Evolutionary conservation across 306 rosid genomes (phyloP), one percentile per base, ranked within the genome.

Genomic region (Dalbergia cochinchinensis): DNA sequence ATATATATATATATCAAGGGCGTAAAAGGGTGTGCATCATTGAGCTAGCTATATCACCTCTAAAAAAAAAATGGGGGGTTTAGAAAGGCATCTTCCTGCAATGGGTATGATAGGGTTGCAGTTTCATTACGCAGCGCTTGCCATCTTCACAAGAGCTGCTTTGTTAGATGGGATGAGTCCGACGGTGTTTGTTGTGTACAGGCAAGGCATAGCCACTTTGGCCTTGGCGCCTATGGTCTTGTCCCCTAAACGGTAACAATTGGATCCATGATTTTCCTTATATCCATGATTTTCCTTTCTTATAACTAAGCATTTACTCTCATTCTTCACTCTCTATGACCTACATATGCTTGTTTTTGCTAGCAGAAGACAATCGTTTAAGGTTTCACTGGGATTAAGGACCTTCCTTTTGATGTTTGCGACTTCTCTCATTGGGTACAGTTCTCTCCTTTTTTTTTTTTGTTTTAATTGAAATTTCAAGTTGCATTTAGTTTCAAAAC

Each of bases 171-270:
- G 97, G 33, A 84, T 84, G 94, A 91, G 88, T 76, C 83, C 96
- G 1, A 87, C 90, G 0, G 89, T 87, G 4, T 88, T 88, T 51
- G 91, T 91, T 22, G 88, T 73, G 4, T 91, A 93, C 57, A 84
- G 97, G 37, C 94, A 93, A 76, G 91, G 80, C 74, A 65, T 89
- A 78, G 94, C 92, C 77, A 88, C 96, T 65, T 79, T 91, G 66
- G 55, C 88, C 33, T 39, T 91, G 82, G 79, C 86, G 8, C 89
- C 96, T 35, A 64, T 91, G 5, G 83, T 80, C 16, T 83, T 84
- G 8, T 85, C 83, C 47, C 13, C 90, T 4, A 81, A 74, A 61
- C 64, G 80, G 90, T 83, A 44, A 77, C 63, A 19, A 35, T 11
- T 39, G 6, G 0, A 37, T 54, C 31, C 18, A 11, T 14, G 12